Evolutionary conservation across 1,284 basidiomycete genomes (phyloP).

Genomic region (Macrocystidia cucumis): DNA sequence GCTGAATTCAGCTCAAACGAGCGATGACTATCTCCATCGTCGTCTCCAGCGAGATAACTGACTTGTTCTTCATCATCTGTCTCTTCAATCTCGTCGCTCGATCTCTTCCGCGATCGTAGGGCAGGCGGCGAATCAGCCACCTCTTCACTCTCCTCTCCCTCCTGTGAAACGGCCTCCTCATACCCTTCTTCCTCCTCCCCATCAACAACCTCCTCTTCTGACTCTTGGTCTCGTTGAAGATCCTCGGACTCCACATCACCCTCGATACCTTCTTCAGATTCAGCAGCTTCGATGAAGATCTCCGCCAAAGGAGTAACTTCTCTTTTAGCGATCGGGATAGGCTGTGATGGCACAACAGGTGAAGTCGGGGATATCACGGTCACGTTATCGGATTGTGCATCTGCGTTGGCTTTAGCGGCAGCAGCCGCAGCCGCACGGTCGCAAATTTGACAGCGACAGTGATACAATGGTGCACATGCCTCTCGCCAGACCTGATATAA

Average conservation of each 20-base stretch:
- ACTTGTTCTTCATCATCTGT: slow-evolving; percentile 9
- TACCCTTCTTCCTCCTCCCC: slow-evolving; percentile 14
- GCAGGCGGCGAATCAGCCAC: too few relatives aligned
- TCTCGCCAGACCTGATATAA: slow-evolving; percentile 57
- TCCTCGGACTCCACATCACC: slow-evolving; percentile 11
- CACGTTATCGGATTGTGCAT: slow-evolving; percentile 11
- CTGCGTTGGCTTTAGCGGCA: slow-evolving; percentile 26
- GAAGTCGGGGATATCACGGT: slow-evolving; percentile 15
- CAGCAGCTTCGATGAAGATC: slow-evolving; percentile 5
- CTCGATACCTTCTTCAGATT: slow-evolving; percentile 15
- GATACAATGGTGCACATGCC: slow-evolving; percentile 60
- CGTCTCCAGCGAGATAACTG: slow-evolving; percentile 1
- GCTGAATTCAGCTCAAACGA: too few relatives aligned
- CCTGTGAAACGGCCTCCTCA: slow-evolving; percentile 10
- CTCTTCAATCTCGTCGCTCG: slow-evolving; percentile 23
- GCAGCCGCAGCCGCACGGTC: slow-evolving; percentile 45
- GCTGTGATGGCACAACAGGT: slow-evolving; percentile 8
- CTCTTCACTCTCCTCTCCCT: slow-evolving; percentile 10
- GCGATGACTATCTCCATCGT: too few relatives aligned
- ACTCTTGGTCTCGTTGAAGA: background rate
- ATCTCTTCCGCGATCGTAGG: slow-evolving; percentile 18
- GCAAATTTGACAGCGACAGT: slow-evolving; percentile 65
- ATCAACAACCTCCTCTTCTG: slow-evolving; percentile 11
- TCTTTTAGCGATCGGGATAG: slow-evolving; percentile 6
- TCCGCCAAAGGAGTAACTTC: slow-evolving; percentile 6